Percentiles rank a stretch among this genome's conserved stretches.
These are phyloP conservation scores for Aspergillus ellipticus DNA, from an alignment of 495 filamentous ascomycete species.

Conservation along the genomic window DNA sequence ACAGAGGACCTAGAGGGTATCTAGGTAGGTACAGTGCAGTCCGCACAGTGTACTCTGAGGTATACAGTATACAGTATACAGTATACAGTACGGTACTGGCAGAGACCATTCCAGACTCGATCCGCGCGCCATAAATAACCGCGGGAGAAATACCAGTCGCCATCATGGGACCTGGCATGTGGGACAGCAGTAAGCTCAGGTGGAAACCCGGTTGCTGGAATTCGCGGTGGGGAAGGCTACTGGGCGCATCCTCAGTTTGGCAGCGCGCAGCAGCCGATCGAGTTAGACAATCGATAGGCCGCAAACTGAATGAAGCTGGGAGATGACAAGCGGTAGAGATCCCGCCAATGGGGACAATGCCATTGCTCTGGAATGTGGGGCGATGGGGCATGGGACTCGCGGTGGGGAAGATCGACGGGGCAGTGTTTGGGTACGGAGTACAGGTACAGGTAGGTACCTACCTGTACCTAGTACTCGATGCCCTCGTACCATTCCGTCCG, in stretches of 20 bases:
- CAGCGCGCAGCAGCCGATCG: neutral
- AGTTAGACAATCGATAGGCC: neutral
- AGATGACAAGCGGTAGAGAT: neutral
- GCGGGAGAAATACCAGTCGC: neutral
- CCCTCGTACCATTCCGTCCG: no score
- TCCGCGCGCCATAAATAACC: neutral
- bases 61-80: no score
- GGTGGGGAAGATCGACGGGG: neutral
- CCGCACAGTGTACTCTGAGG: no score
- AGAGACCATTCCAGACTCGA: neutral
- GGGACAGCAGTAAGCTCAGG: conserved; percentile 10
- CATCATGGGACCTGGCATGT: conserved; percentile 15
- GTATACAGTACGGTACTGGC: no score
- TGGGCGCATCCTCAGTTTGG: neutral
- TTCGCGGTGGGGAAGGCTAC: neutral
- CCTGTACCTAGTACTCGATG: no score
- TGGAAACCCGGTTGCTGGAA: conserved; percentile 17
- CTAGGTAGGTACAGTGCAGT: no score
- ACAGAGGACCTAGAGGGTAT: neutral
- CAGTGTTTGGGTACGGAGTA: no score
- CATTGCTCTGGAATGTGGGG: conserved; percentile 12
- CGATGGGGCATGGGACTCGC: neutral
- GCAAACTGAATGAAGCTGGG: neutral
- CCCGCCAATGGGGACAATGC: conserved; percentile 17
- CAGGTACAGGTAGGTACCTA: no score